Conservation (phyloP, 345 rosid species). For the Turnera subulata region DNA sequence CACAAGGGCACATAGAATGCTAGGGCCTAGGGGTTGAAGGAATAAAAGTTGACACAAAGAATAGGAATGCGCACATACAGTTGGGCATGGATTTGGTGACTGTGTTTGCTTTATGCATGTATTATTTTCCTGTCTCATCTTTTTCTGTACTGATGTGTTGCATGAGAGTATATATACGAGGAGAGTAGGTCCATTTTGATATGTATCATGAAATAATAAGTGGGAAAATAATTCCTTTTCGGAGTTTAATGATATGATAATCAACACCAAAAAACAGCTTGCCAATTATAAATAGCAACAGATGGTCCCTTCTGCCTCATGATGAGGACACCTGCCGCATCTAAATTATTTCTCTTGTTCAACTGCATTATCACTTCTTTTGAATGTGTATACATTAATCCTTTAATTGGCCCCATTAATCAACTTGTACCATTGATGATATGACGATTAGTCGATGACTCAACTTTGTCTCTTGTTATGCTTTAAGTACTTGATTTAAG, state of each 20-base stretch:
- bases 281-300: background rate
- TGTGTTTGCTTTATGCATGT: background rate
- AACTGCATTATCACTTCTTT: background rate
- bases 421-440: background rate
- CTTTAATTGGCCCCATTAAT: conserved; percentile 18
- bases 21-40: background rate
- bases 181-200: conserved; percentile 16
- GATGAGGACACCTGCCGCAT: conserved; percentile 1
- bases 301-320: conserved; percentile 21
- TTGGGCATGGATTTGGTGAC: conserved; percentile 12
- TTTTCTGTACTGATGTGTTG: background rate
- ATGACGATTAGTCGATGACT: background rate
- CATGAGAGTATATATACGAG: background rate
- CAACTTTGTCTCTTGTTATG: no score
- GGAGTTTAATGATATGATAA: conserved; percentile 10
- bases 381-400: no score
- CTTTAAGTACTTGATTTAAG: no score
- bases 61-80: conserved; percentile 6
- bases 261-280: background rate
- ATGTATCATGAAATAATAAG: background rate
- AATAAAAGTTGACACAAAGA: background rate
- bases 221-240: conserved; percentile 10
- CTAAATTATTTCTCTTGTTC: background rate
- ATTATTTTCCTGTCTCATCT: background rate
- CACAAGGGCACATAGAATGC: background rate